A percentile compares a stretch with the other conserved stretches of the same genome.
Evolutionary conservation across 1,284 basidiomycete genomes (phyloP).

Genomic region (Jaminaea rosea): DNA sequence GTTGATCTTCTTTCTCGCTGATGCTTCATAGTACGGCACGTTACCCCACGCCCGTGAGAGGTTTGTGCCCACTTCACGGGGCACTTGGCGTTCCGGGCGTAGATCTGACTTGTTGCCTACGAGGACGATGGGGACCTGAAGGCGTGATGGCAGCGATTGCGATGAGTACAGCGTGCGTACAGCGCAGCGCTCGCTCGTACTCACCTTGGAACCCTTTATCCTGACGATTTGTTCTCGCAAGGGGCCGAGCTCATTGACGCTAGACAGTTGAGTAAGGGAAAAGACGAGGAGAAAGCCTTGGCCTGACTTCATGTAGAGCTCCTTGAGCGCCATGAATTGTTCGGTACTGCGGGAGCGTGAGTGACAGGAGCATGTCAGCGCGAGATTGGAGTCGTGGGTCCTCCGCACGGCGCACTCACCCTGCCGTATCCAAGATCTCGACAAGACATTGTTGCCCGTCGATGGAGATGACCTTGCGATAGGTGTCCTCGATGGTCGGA

Average conservation of each 20-base stretch:
- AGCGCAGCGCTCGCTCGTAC: not conserved
- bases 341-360: conserved; percentile 15
- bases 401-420: conserved; percentile 8
- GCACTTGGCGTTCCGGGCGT: conserved; percentile 29
- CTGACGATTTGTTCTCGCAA: conserved; percentile 35
- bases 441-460: conserved; percentile 35
- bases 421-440: conserved; percentile 40
- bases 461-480: conserved; percentile 31
- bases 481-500: conserved; percentile 43
- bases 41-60: conserved; percentile 37
- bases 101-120: conserved; percentile 42
- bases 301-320: conserved; percentile 37
- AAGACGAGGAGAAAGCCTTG: conserved; percentile 41
- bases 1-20: conserved; percentile 32
- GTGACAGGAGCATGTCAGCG: not conserved
- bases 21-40: conserved; percentile 38
- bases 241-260: conserved; percentile 37
- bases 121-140: conserved; percentile 27
- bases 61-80: conserved; percentile 37
- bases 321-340: conserved; percentile 40
- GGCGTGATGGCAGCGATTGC: not conserved
- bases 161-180: not conserved
- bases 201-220: conserved; percentile 26
- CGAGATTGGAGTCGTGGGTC: not conserved
- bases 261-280: conserved; percentile 31